Base-by-base conservation (phyloP, 345 rosid genomes). In the Rhizophora mangle region DNA sequence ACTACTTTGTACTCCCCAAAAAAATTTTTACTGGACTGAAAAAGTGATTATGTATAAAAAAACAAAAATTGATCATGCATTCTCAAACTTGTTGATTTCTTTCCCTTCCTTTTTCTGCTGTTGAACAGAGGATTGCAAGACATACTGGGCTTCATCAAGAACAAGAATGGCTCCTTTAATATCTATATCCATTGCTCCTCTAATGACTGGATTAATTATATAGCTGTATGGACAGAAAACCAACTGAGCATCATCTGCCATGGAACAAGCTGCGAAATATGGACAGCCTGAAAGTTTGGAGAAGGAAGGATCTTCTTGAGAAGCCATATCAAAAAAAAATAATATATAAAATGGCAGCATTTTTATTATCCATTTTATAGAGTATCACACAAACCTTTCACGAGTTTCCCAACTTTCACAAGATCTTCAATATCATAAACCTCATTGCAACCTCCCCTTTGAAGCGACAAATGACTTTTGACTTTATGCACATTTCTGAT, bases 121-220 rank as follows among this genome's bases (percentile, higher is more conserved):
- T 29, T 36, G 60, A 71, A 69, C 15, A 34, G 22, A 72, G 64
- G 32, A 30, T 61, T 60, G 63, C 59, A 68, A 49, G 43, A 71
- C 93, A 74, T 89, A 92, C 99, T 94, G 99, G 62, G 97, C 99
- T 92, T 94, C 99, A 71, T 94, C 99, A 72, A 94, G 87, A 72
- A 95, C 71, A 74, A 95, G 68, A 73, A 92, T 86, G 32, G 96
- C 91, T 84, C 90, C 97, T 80, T 81, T 86, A 39, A 95, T 78
- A 80, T 88, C 89, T 47, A 95, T 87, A 57, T 91, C 97, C 87
- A 94, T 89, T 66, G 97, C 97, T 68, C 96, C 96, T 58, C 99
- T 83, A 67, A 95, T 78, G 62, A 95, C 83, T 53, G 96, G 97
- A 82, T 95, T 90, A 62, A 95, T 77, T 60, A 94, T 78, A 79